Evolutionary conservation across 1,284 basidiomycete species (phyloP).

Genomic region (Pseudozyma tsukubaensis): DNA sequence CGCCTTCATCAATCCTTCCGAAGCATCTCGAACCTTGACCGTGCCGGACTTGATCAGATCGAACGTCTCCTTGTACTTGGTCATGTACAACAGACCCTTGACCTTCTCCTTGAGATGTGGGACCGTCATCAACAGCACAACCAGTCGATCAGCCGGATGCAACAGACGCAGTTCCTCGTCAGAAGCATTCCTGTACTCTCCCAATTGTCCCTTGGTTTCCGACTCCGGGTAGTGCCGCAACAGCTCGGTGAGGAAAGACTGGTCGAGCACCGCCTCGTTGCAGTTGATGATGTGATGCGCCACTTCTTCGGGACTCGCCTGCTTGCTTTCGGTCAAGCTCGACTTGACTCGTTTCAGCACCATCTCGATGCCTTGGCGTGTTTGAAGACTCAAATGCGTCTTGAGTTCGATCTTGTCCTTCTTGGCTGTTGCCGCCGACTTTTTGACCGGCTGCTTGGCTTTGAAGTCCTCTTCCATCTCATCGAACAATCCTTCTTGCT

Average conservation of each 20-base stretch:
- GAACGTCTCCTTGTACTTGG: conserved; percentile 64
- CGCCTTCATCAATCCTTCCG: conserved; percentile 64
- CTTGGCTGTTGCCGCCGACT: conserved; percentile 64
- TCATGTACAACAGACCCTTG: conserved; percentile 87
- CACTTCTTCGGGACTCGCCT: conserved; percentile 67
- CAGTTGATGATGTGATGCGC: conserved; percentile 68
- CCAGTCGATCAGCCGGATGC: conserved; percentile 93
- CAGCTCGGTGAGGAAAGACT: conserved; percentile 66
- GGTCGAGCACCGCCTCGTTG: conserved; percentile 65
- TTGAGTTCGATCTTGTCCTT: conserved; percentile 69
- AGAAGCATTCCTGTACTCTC: conserved; percentile 81
- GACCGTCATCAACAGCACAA: conserved; percentile 96
- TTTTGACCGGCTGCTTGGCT: conserved; percentile 83
- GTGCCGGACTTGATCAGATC: conserved; percentile 57
- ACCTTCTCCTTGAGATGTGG: conserved; percentile 90
- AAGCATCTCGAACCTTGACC: conserved; percentile 57
- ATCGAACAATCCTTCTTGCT: conserved; percentile 79
- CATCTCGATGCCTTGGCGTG: conserved; percentile 61
- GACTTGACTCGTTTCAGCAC: conserved; percentile 41
- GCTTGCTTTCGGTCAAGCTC: conserved; percentile 56
- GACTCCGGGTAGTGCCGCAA: conserved; percentile 67
- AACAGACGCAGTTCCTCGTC: conserved; percentile 87
- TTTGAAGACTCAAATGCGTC: conserved; percentile 64
- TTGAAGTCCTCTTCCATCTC: conserved; percentile 99
- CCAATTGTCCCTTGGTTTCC: conserved; percentile 68